These are phyloP conservation scores for Arbutus unedo DNA, from an alignment of 148 eudicot species.

Conservation along the genomic window DNA sequence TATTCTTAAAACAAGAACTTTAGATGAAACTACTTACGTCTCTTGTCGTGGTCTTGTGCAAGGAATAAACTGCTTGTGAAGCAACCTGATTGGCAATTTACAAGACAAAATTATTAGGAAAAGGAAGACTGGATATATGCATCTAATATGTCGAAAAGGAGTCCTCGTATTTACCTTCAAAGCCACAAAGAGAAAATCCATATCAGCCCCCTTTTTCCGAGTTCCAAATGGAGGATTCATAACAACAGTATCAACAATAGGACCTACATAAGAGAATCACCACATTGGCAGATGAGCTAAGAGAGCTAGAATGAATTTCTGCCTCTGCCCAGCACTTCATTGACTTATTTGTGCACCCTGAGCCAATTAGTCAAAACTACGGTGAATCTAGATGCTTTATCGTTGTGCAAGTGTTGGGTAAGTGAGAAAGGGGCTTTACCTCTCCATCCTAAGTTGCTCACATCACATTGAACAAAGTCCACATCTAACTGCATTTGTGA, in stretches of 20 bases:
- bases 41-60: slow-evolving; percentile 93
- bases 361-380: not conserved
- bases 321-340: not conserved
- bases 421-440: slow-evolving; percentile 39
- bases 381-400: not conserved
- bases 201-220: slow-evolving; percentile 88
- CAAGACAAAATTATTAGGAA: slow-evolving; percentile 4
- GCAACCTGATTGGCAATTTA: slow-evolving; percentile 50
- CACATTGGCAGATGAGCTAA: slow-evolving; percentile 14
- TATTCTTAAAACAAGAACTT: not conserved
- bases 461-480: slow-evolving; percentile 68
- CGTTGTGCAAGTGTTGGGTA: not conserved
- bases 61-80: slow-evolving; percentile 84
- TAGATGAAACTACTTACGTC: slow-evolving; percentile 46
- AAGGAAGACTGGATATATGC: not conserved
- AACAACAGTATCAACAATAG: slow-evolving; percentile 73
- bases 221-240: slow-evolving; percentile 99
- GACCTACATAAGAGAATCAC: slow-evolving; percentile 36
- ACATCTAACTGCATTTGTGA: slow-evolving; percentile 60
- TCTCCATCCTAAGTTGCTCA: slow-evolving; percentile 48
- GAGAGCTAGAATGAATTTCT: not conserved
- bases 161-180: slow-evolving; percentile 48
- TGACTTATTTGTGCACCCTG: not conserved
- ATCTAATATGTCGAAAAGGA: not conserved
- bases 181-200: slow-evolving; percentile 80